Evolutionary conservation across 1,284 basidiomycete species (phyloP), one percentile per base, ranked within the genome.

Genomic region (Austroboletus niveus): DNA sequence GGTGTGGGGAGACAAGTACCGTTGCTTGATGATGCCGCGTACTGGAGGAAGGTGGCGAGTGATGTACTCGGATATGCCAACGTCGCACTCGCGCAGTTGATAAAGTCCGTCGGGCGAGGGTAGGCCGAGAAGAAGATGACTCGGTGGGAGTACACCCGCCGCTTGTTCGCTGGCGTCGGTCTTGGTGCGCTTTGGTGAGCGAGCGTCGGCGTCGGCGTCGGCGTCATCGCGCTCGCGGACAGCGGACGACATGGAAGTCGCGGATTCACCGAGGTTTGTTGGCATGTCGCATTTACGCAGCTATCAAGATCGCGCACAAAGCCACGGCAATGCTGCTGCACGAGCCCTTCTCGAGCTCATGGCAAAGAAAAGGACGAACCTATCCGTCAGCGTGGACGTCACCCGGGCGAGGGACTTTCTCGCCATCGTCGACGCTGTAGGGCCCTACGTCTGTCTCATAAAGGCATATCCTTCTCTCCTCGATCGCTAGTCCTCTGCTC

Each of bases 311-410:
- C 80, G 92, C 32, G 83, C 84, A 12, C 65, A 69, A 17, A 76
- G 73, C 36, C 85, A 91, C 60, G 58, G 64, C 10, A 95, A 94
- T 67, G 80, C 86, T 7, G 83, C 92, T 9, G 92, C 92, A 0
- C 85, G 77, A 61, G 71, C 78, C 2, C 79, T 99, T 5, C 81
- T 99, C 12, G 80, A 87, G 65, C 86, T 86, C 8, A 94, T 98
- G 70, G 89, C 86, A 55, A 79, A 88, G 59, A 99, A 99, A 72
- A 78, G 88, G 66, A 83, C 91, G 27, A 99, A 99, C 70, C 82
- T 99, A 20, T 93, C 92, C 50, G 92, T 99, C 55, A 94, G 92
- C 60, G 93, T 99, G 29, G 97, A 99, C 74, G 94, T 99, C 36
- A 92, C 91, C 8, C 87, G 79, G 56, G 82, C 86, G 56, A 77